These are phyloP conservation scores for Conoideocrella luteorostrata DNA, from an alignment of 2,329 filamentous ascomycete species.

Conservation along the genomic window DNA sequence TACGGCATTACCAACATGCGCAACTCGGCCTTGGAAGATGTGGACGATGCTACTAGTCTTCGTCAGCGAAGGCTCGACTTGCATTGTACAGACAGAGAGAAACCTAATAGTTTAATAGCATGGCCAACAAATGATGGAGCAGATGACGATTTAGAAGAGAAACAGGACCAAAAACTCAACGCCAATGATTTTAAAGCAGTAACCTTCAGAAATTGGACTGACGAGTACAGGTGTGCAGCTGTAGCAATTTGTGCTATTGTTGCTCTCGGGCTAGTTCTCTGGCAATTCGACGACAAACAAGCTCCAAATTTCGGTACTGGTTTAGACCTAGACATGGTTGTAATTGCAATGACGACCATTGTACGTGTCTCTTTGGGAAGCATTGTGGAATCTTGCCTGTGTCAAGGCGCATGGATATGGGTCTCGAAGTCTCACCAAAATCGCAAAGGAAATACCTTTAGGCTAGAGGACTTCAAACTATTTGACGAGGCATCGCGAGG, in stretches of 20 bases:
- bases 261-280: slow-evolving; percentile 22
- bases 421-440: slow-evolving; percentile 27
- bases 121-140: slow-evolving; percentile 6
- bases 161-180: not conserved
- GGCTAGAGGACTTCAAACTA: slow-evolving; percentile 30
- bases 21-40: no score
- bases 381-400: slow-evolving; percentile 29
- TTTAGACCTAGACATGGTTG: slow-evolving; percentile 26
- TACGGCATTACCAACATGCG: no score
- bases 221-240: slow-evolving; percentile 27
- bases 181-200: not conserved
- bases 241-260: slow-evolving; percentile 22
- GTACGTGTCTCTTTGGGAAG: slow-evolving; percentile 28
- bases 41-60: no score
- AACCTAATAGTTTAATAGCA: no score
- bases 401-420: slow-evolving; percentile 35
- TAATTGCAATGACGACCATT: slow-evolving; percentile 32
- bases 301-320: slow-evolving; percentile 22
- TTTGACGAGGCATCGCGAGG: slow-evolving; percentile 33
- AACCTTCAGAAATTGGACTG: slow-evolving; percentile 28
- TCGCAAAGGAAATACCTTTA: slow-evolving; percentile 24
- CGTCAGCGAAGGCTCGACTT: not conserved
- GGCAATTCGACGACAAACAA: slow-evolving; percentile 22
- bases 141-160: not conserved
- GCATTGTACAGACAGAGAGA: no score